Conservation (phyloP, 2,329 filamentous ascomycete genomes). For the Alternaria sp. region DNA sequence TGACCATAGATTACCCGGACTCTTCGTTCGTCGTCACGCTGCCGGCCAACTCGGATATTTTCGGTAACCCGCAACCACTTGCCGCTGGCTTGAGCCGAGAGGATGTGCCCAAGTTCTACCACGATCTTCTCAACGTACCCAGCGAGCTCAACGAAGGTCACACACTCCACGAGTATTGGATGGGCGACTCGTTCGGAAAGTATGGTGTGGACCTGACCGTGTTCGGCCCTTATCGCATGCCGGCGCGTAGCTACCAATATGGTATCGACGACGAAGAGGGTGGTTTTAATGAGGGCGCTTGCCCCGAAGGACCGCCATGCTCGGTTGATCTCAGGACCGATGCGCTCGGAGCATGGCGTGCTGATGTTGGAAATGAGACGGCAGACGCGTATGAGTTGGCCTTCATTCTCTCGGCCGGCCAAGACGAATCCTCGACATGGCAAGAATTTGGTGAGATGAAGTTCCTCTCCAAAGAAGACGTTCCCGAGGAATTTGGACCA, state of each 20-base stretch:
- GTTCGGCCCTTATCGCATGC: conserved; percentile 61
- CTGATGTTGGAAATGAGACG: conserved; percentile 59
- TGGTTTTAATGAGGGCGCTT: conserved; percentile 57
- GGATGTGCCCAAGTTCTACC: conserved; percentile 59
- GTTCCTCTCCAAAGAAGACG: conserved; percentile 55
- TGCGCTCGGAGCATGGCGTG: conserved; percentile 57
- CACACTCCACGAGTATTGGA: conserved; percentile 65
- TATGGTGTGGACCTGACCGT: conserved; percentile 62
- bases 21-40: conserved; percentile 58
- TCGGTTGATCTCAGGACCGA: conserved; percentile 58
- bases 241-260: conserved; percentile 57
- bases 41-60: conserved; percentile 55
- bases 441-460: conserved; percentile 64
- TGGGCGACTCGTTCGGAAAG: conserved; percentile 61
- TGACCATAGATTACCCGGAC: conserved; percentile 61
- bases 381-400: conserved; percentile 58
- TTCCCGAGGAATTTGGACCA: conserved; percentile 59
- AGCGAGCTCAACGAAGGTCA: conserved; percentile 58
- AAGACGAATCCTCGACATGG: conserved; percentile 63
- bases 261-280: conserved; percentile 54
- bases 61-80: conserved; percentile 57
- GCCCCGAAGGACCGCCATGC: conserved; percentile 54
- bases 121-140: conserved; percentile 59
- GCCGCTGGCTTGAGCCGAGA: conserved; percentile 52
- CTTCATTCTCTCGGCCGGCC: conserved; percentile 62